Conservation (phyloP, 1,139 yeast genomes). For the Yamadazyma triangularis region DNA sequence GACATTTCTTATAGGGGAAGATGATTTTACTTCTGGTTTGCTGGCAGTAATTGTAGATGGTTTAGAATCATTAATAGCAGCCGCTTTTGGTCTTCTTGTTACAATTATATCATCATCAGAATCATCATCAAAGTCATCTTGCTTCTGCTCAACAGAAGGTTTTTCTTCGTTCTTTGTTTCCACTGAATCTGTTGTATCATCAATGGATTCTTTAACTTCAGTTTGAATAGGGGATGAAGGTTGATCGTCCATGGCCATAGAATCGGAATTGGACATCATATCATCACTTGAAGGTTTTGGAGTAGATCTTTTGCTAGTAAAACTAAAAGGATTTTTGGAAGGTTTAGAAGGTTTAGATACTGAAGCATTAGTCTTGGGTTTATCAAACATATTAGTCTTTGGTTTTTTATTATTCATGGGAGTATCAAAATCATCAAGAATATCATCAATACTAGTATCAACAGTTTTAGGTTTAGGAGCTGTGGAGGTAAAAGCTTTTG, state of each 20-base stretch:
- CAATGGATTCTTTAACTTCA: slow-evolving; percentile 12
- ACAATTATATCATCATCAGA: slow-evolving; percentile 52
- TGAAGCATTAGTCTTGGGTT: too few species aligned
- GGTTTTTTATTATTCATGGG: slow-evolving; percentile 7
- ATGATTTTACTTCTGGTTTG: slow-evolving; percentile 13
- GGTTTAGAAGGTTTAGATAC: slow-evolving; percentile 2
- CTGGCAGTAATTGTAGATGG: slow-evolving; percentile 17
- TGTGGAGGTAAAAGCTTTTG: slow-evolving; percentile 17
- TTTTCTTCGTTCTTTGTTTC: not conserved
- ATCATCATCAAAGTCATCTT: slow-evolving; percentile 20
- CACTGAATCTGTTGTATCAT: not conserved
- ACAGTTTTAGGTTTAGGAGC: slow-evolving; percentile 17
- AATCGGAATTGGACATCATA: slow-evolving; percentile 13
- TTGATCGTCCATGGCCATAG: slow-evolving; percentile 19
- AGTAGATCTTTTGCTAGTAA: too few species aligned
- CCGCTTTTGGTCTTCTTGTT: slow-evolving; percentile 42
- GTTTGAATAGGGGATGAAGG: slow-evolving; percentile 32
- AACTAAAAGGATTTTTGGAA: slow-evolving; percentile 5
- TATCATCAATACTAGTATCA: slow-evolving; percentile 42
- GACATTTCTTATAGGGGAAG: slow-evolving; percentile 19
- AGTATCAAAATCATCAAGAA: slow-evolving; percentile 37
- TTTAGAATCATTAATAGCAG: slow-evolving; percentile 26
- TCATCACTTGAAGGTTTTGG: slow-evolving; percentile 7
- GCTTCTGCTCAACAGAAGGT: slow-evolving; percentile 3
- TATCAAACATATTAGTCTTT: slow-evolving; percentile 8